Evolutionary conservation across 1,284 basidiomycete species (phyloP).

Genomic region (Apiotrichum gamsii): DNA sequence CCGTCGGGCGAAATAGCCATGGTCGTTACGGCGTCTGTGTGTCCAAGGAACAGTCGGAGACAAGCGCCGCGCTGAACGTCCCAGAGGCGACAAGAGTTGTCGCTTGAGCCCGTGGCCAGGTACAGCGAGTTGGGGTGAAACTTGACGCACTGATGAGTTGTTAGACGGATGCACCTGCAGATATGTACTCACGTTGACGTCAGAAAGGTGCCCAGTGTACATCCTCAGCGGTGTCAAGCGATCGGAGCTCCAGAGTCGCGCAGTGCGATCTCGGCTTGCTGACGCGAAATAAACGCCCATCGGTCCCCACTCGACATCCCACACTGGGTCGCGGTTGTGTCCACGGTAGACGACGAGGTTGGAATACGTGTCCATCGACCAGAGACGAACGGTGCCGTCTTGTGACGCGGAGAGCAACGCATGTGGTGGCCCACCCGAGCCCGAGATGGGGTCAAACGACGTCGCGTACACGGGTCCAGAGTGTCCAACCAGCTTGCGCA

Average conservation of each 20-base stretch:
- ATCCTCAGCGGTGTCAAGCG: conserved; percentile 78
- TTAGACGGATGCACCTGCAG: background rate
- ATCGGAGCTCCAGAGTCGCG: conserved; percentile 94
- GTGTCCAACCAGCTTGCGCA: conserved; percentile 91
- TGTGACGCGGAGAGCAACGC: conserved; percentile 90
- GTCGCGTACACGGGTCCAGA: conserved; percentile 94
- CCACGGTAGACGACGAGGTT: conserved; percentile 92
- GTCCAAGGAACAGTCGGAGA: conserved; percentile 91
- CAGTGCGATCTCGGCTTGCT: conserved; percentile 86
- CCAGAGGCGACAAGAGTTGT: conserved; percentile 93
- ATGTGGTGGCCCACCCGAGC: conserved; percentile 75
- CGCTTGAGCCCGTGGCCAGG: conserved; percentile 92
- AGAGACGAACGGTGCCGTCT: conserved; percentile 83
- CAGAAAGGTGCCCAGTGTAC: conserved; percentile 92
- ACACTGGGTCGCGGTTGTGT: conserved; percentile 86
- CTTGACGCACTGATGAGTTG: conserved; percentile 64
- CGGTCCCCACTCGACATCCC: conserved; percentile 98
- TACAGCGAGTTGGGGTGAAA: conserved; percentile 99
- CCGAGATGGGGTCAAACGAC: conserved; percentile 84
- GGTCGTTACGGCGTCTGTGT: conserved; percentile 82
- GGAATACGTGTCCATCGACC: conserved; percentile 92
- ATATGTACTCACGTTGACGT: conserved; percentile 76
- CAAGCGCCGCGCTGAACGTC: conserved; percentile 95
- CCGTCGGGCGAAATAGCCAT: conserved; percentile 91
- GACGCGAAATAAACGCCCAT: conserved; percentile 98